Evolutionary conservation across 2,329 filamentous ascomycete genomes (phyloP).

Genomic region (Teratosphaeria gauchensis): DNA sequence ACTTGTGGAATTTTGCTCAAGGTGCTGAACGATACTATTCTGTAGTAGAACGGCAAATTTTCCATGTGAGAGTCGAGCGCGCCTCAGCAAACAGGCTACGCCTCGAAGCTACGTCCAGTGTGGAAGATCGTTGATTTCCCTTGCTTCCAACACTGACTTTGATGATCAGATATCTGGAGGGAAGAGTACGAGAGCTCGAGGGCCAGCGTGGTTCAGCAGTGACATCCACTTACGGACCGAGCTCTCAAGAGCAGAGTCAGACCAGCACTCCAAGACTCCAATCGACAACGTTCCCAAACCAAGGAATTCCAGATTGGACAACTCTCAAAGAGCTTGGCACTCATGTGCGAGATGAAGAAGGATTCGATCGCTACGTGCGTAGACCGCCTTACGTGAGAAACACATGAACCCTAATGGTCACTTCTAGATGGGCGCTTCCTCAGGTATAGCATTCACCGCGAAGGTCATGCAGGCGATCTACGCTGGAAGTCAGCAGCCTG

Average conservation of each 20-base stretch:
- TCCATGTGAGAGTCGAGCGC: slow-evolving; percentile 5
- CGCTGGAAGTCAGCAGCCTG: slow-evolving; percentile 2
- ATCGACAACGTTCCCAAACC: neutral
- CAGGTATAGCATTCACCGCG: slow-evolving; percentile 6
- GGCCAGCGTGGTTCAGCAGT: neutral
- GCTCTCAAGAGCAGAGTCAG: neutral
- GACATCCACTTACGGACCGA: neutral
- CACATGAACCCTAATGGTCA: too few species aligned
- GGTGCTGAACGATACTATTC: neutral
- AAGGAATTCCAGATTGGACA: slow-evolving; percentile 4
- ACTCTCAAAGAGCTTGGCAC: slow-evolving; percentile 5
- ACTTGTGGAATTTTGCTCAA: neutral
- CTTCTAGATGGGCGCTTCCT: slow-evolving; percentile 6
- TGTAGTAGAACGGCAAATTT: slow-evolving; percentile 1
- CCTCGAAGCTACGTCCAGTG: slow-evolving; percentile 6
- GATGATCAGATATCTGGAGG: slow-evolving; percentile 1
- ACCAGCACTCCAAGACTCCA: neutral
- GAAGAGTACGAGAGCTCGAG: slow-evolving; percentile 4
- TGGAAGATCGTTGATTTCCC: neutral
- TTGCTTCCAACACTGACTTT: neutral
- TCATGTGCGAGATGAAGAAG: slow-evolving; percentile 8
- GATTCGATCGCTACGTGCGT: slow-evolving; percentile 4
- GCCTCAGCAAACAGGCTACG: slow-evolving; percentile 3
- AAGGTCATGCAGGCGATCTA: slow-evolving; percentile 5
- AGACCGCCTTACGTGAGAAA: too few species aligned